These are phyloP conservation scores for Coffea canephora DNA, from an alignment of 257 asterid genomes.

Conservation along the genomic window DNA sequence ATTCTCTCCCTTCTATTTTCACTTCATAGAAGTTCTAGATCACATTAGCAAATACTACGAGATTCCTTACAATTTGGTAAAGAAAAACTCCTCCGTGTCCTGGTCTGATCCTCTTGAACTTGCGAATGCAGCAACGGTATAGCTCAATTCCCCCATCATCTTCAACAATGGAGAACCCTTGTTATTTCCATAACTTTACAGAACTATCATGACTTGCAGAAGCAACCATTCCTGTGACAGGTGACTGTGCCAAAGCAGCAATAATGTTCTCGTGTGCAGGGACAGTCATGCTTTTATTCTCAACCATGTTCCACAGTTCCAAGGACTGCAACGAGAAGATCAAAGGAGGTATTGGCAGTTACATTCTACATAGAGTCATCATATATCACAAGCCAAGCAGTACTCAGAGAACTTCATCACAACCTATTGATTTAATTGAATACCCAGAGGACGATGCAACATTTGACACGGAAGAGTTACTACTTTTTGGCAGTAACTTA, in stretches of 20 bases:
- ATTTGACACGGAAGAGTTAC: background rate
- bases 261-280: slow-evolving; percentile 77
- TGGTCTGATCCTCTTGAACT: background rate
- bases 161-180: background rate
- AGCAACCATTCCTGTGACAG: slow-evolving; percentile 83
- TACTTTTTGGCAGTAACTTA: background rate
- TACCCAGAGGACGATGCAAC: background rate
- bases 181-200: slow-evolving; percentile 87
- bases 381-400: background rate
- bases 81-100: background rate
- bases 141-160: background rate
- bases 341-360: background rate
- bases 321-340: slow-evolving; percentile 48
- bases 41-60: background rate
- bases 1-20: background rate
- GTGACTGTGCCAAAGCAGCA: slow-evolving; percentile 83
- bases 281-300: slow-evolving; percentile 82
- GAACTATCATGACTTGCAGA: slow-evolving; percentile 96
- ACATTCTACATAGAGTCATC: background rate
- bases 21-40: background rate
- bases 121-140: background rate
- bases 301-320: slow-evolving; percentile 94
- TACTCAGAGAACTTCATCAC: background rate
- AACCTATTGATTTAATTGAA: background rate
- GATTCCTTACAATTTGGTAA: background rate